These are phyloP conservation scores for Wickerhamomyces strasburgensis DNA, from an alignment of 805 yeast species.

Conservation along the genomic window DNA sequence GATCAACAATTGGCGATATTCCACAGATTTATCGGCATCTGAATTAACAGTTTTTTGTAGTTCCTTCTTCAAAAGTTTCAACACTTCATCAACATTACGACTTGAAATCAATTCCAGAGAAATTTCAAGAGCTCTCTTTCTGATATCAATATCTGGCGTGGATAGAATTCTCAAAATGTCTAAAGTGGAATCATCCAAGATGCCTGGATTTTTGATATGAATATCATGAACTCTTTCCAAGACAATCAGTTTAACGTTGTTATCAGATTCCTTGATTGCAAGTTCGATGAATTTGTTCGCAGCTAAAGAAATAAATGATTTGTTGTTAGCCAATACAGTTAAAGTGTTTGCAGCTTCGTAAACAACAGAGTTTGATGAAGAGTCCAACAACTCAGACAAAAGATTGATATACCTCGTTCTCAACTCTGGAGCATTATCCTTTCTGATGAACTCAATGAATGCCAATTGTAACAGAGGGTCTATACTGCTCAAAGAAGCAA, in stretches of 20 bases:
- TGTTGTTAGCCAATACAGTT: conserved; percentile 54
- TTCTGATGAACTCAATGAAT: conserved; percentile 85
- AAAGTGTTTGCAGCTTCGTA: conserved; percentile 90
- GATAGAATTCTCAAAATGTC: conserved; percentile 82
- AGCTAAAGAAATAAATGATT: conserved; percentile 66
- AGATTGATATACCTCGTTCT: conserved; percentile 68
- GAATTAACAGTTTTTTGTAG: conserved; percentile 65
- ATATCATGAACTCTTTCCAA: conserved; percentile 79
- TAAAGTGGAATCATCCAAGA: conserved; percentile 75
- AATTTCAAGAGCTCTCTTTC: conserved; percentile 79
- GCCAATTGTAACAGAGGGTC: conserved; percentile 87
- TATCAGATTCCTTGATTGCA: conserved; percentile 90
- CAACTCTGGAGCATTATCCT: conserved; percentile 64
- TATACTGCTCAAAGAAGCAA: conserved; percentile 51
- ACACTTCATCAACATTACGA: conserved; percentile 91
- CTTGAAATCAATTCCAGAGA: conserved; percentile 75
- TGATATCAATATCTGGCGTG: conserved; percentile 89
- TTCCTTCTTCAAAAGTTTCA: conserved; percentile 88
- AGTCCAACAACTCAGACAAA: conserved; percentile 66
- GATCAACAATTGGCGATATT: conserved; percentile 84
- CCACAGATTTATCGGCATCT: conserved; percentile 72
- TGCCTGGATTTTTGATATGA: conserved; percentile 70
- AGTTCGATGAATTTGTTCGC: conserved; percentile 84
- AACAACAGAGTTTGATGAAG: conserved; percentile 63
- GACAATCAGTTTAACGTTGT: conserved; percentile 89